Evolutionary conservation across 768 basidiomycete species (phyloP), one percentile per base, ranked within the genome.

Genomic region (Boletus subcaerulescens): DNA sequence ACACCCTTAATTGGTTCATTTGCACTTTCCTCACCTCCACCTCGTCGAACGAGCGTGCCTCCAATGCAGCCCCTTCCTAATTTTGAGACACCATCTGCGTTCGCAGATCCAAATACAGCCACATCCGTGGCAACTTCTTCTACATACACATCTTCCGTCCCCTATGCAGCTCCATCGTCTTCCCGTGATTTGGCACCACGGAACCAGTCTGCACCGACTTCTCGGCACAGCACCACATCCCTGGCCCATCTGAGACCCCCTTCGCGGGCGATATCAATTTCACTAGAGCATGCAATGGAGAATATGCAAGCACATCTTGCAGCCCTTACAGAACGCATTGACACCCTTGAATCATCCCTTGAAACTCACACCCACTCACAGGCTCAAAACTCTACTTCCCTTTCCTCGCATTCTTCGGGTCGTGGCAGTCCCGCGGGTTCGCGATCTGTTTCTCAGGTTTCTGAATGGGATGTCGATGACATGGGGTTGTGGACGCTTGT

Each of bases 401-500:
- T 68, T 38, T 73, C 77, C 42, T 74, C 77, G 7, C 70, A 73
- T 26, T 64, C 70, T 29, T 74, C 73, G 33, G 73, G 76, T 44
- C 72, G 77, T n/a, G 73, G 74, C 33, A 80, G 78, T 35, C 79
- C 79, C 6, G 63, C 74, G 33, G 66, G 69, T 39, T 63, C 72
- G 4, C 66, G 65, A 33, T 41, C 54, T 10, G 48, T 50, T 32
- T 31, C 56, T 52, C 71, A 68, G 32, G 56, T 35, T 12, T 69
- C 71, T 32, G 70, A 76, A 18, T 89, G 86, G 85, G 86, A 91
- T 65, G 64, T 89, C n/a, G 81, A 89, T 47, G 89, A 92, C 65
- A 75, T 92, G 66, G 91, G 91, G 45, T 80, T 92, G 75, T 93
- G 91, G 91, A 82, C 91, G 8, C 61, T 86, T 43, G 74, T 91